Base-by-base conservation (phyloP, 495 filamentous ascomycete genomes). In the Sordaria brevicollis region DNA sequence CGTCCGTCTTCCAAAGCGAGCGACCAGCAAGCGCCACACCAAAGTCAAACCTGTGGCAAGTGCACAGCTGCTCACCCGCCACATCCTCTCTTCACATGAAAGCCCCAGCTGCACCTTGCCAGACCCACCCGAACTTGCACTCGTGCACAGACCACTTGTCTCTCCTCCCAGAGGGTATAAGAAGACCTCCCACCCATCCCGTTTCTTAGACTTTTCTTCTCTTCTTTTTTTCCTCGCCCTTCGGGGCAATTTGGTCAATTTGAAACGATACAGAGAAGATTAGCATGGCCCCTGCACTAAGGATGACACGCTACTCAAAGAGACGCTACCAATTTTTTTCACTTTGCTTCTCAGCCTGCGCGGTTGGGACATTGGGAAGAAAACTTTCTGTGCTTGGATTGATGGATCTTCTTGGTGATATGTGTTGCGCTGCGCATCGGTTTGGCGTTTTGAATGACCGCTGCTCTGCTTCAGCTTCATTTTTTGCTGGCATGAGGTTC, bases 271-370 rank as follows among this genome's bases (percentile, higher is more conserved):
- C 78, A 92, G 89, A 94, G 90, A 94, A 93, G 90, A 94, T 93
- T 96, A 97, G 93, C 94, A 97, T 97, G 93, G 94, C 94, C 94
- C 94, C 94, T 97, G 94, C 93, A 96, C 93, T 96, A 97, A 97
- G 93, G 93, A 96, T 96, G 93, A 96, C 92, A 96, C 93, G 92
- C 92, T 93, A 91, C 93, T 92, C 91, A 94, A 93, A 94, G 92
- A 93, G 91, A 93, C 90, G 90, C 91, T 92, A 91, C 85, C 86
- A 84, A 91, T 89, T 90, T 90, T 89, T 90, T 90, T 88, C 79
- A 19, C 74, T 81, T 76, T 83, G 73, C 0, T 29, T 72, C 76
- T 34, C 15, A 66, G 76, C 69, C 67, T 65, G 25, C 0, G 43
- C 2, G 37, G 76, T 71, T 67, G 68, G 25, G 76, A 74, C 69